Conservation (phyloP, 78 protist species). For the Capsaspora owczarzaki region DNA sequence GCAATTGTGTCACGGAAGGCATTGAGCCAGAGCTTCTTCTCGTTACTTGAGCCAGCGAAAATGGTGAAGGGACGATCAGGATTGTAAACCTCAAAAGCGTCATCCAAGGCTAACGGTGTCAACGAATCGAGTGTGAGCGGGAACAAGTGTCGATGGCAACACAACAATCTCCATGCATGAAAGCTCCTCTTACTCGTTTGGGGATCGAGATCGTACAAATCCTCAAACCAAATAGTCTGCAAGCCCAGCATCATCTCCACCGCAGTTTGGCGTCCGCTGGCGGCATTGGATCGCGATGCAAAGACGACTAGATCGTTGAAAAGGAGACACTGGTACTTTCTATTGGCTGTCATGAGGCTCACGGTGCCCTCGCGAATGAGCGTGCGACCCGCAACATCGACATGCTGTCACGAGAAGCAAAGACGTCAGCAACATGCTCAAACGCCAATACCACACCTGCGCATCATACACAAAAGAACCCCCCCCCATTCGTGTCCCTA, state of each 20-base stretch:
- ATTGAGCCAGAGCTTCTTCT: constrained; percentile 1
- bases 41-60: background rate
- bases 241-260: background rate
- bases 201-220: background rate
- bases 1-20: background rate
- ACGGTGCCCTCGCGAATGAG: background rate
- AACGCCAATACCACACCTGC: too few species aligned
- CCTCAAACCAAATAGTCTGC: background rate
- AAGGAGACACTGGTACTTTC: background rate
- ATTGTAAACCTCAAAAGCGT: constrained; percentile 6
- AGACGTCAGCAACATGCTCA: too few species aligned
- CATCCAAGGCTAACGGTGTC: background rate
- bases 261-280: background rate
- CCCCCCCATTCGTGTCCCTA: too few species aligned
- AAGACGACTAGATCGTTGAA: constrained; percentile 4
- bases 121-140: background rate
- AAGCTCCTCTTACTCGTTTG: background rate
- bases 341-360: background rate
- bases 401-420: background rate
- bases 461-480: too few species aligned
- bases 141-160: background rate
- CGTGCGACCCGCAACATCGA: background rate
- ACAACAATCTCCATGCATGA: background rate
- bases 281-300: background rate
- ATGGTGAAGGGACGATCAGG: constrained; percentile 6